Evolutionary conservation across 805 yeast species (phyloP), one percentile per base, ranked within the genome.

Genomic region (Starmerella scarabaei): DNA sequence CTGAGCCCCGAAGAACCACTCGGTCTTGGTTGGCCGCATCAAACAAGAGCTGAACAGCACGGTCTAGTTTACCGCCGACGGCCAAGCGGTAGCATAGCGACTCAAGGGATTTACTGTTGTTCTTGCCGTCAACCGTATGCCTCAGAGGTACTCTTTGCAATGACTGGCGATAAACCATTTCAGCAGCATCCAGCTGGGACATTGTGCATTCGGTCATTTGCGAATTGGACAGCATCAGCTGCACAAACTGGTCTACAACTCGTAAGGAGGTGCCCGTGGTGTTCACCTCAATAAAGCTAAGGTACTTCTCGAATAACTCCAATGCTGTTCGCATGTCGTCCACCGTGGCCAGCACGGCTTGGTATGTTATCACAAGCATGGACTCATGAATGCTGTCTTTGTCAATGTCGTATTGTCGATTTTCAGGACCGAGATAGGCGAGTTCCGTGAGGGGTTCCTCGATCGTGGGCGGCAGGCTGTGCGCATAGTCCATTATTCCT

Each of bases 161-260:
- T 4, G 54, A 53, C 21, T 37, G 41, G 2, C 33, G 30, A 26
- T 48, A 47, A 5, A 52, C 32, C 12, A 36, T 21, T 37, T 44
- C 50, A 1, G 57, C 60, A 3, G 40, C 33, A 16, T 44, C 48
- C 2, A 48, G n/a, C 3, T 49, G 26, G 15, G 21, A 32, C 15
- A 33, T 11, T 11, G 33, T 6, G 21, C 38, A 12, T 38, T 42
- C 19, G 32, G 15, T 3, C 6, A 21, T 30, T 5, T n/a, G 36
- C 30, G 44, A 33, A n/a, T n/a, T n/a, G 18, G 42, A 24, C 28
- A 44, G 36, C 3, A 56, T 38, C 14, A 45, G 42, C 26, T 15
- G 27, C 5, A 57, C 58, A 37, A 57, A 55, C 37, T 39, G 43
- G 34, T 56, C 59, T 11, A 44, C 32, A 5, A 49, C 40, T 4